Evolutionary conservation across 768 basidiomycete species (phyloP).

Genomic region (Lyophyllum decastes): DNA sequence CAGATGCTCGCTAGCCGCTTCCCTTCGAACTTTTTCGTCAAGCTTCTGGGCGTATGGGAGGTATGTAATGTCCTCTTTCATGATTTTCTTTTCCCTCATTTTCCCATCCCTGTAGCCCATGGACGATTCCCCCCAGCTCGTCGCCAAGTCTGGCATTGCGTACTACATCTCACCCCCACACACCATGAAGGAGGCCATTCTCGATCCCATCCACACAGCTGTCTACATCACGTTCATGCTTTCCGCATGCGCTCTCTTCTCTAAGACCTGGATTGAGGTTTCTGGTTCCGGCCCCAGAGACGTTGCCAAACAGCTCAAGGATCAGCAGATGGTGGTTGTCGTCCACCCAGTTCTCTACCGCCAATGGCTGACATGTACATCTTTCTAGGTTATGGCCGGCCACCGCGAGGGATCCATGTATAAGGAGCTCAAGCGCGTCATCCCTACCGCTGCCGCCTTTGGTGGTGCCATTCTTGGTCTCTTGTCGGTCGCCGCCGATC

Average conservation of each 20-base stretch:
- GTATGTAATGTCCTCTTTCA: conserved; percentile 42
- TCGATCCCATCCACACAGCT: conserved; percentile 92
- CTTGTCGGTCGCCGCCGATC: conserved; percentile 86
- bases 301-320: conserved; percentile 97
- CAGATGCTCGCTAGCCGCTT: conserved; percentile 95
- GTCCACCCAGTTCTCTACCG: conserved; percentile 7
- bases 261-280: conserved; percentile 99
- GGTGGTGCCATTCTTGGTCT: conserved; percentile 97
- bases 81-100: not conserved
- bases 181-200: conserved; percentile 81
- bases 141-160: conserved; percentile 86
- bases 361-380: not conserved
- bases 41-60: conserved; percentile 97
- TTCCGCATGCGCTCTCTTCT: conserved; percentile 93
- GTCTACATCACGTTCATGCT: conserved; percentile 93
- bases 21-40: conserved; percentile 88
- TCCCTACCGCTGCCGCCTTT: conserved; percentile 96
- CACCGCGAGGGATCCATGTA: conserved; percentile 99
- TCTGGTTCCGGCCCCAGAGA: conserved; percentile 95
- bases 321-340: conserved; percentile 97
- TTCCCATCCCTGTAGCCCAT: conserved; percentile 60
- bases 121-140: conserved; percentile 91
- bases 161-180: conserved; percentile 99
- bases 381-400: conserved; percentile 69
- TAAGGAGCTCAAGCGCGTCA: conserved; percentile 97